Evolutionary conservation across 345 rosid species (phyloP), one percentile per base, ranked within the genome.

Genomic region (Linum usitatissimum): DNA sequence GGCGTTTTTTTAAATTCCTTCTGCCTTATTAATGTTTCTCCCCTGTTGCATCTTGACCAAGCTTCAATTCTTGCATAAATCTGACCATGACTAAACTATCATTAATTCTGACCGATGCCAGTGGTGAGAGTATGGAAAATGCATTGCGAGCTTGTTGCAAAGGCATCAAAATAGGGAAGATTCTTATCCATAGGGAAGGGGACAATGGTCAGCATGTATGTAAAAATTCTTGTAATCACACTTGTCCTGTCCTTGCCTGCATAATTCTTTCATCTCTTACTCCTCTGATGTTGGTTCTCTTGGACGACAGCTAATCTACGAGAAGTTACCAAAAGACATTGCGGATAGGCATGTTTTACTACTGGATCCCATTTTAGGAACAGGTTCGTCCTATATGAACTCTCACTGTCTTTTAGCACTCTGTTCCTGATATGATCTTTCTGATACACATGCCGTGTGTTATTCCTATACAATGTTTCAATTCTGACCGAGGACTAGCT

Each of bases 91-190:
- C 17, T 40, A 15, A 45, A 6, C 17, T 45, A 23, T 23, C 28
- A 23, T 23, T 23, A 23, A 23, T 23, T 23, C 28, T 23, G 28
- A 23, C 28, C 28, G 28, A 23, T 23, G 28, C 64, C 77, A 93
- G 97, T 66, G 99, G 99, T 20, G 99, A 93, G 84, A 93, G 99
- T 70, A 93, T 93, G 99, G 97, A 93, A 75, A 93, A 93, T 71
- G 99, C 99, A 56, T 72, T 90, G 73, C 84, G 99, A 60, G 99
- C 99, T 31, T 93, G 99, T 69, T 93, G 97, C 77, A 93, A 93
- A 77, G 97, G 96, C 59, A 90, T 93, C 80, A 93, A 93, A 75
- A 84, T 93, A 13, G 99, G 97, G 70, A 93, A 90, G 78, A 90
- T 93, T 63, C 86, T 93, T 40, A 93, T 93, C 73, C 99, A 93